Percentiles rank a stretch among this genome's conserved stretches.
phyloP scores from a whole-genome alignment of 495 filamentous ascomycete genomes.

The Talaromyces ruber region DNA sequence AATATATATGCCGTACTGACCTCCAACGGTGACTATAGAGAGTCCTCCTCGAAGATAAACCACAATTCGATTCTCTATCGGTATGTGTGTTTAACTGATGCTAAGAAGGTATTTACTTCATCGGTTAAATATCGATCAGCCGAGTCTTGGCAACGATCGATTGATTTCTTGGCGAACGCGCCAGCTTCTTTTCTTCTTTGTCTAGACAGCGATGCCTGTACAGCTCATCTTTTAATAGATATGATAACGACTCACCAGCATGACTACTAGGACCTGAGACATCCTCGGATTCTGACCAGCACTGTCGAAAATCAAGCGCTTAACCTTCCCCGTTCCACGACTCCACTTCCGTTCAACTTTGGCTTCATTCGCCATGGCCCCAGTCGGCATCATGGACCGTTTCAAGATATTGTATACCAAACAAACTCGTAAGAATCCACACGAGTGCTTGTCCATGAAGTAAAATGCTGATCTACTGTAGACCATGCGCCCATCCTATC shows the following conservation, averaged over 20 bases:
- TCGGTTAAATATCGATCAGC: neutral
- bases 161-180: neutral
- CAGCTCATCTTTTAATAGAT: too few species aligned
- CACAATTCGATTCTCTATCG: neutral
- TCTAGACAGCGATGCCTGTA: neutral
- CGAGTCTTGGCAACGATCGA: neutral
- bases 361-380: slow-evolving; percentile 22
- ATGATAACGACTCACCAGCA: too few species aligned
- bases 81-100: neutral
- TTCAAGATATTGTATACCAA: slow-evolving; percentile 31
- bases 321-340: neutral
- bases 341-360: neutral
- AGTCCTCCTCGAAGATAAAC: neutral
- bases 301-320: neutral
- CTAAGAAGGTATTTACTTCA: neutral
- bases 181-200: neutral
- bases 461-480: neutral
- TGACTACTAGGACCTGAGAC: neutral
- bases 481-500: slow-evolving; percentile 35
- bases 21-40: neutral
- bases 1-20: neutral
- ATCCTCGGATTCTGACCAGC: neutral
- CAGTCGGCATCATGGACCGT: slow-evolving; percentile 25
- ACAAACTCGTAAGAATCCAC: slow-evolving; percentile 20
- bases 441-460: neutral